Conservation (phyloP, 2,329 filamentous ascomycete genomes). For the Akanthomyces uredinophilus region DNA sequence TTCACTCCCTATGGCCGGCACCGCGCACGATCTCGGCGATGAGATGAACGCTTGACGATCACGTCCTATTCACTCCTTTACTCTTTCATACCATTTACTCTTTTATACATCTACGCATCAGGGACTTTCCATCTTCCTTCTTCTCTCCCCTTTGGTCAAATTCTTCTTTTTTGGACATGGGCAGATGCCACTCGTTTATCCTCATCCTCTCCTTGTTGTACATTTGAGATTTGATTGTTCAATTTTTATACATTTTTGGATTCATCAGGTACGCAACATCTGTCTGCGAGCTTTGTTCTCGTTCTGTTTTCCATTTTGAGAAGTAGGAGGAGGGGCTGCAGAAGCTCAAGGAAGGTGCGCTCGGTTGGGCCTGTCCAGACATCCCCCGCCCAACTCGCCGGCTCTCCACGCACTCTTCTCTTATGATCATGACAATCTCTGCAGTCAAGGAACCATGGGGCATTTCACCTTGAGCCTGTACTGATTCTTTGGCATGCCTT, state of each 20-base stretch:
- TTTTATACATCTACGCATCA: neutral
- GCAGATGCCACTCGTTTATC: constrained; percentile 1
- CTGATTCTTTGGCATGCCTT: constrained; percentile 7
- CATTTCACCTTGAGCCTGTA: neutral
- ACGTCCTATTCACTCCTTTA: neutral
- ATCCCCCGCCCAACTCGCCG: neutral
- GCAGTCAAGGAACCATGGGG: neutral
- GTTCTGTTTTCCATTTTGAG: constrained; percentile 5
- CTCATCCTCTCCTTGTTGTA: neutral
- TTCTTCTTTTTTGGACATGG: constrained; percentile 7
- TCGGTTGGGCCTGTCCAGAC: neutral
- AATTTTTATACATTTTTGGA: constrained; percentile 7
- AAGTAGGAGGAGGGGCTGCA: neutral
- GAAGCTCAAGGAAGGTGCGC: constrained; percentile 2
- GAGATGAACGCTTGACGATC: neutral
- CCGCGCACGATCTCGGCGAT: neutral
- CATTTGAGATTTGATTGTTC: constrained; percentile 1
- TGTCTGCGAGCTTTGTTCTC: neutral
- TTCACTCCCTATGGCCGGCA: constrained; percentile 2
- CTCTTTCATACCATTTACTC: neutral
- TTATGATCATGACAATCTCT: neutral
- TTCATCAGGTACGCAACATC: constrained; percentile 1
- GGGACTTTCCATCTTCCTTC: neutral
- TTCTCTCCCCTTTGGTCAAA: neutral
- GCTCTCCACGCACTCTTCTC: neutral